phyloP scores from a whole-genome alignment of 1,139 yeast species.

The Yamadazyma taylorii region DNA sequence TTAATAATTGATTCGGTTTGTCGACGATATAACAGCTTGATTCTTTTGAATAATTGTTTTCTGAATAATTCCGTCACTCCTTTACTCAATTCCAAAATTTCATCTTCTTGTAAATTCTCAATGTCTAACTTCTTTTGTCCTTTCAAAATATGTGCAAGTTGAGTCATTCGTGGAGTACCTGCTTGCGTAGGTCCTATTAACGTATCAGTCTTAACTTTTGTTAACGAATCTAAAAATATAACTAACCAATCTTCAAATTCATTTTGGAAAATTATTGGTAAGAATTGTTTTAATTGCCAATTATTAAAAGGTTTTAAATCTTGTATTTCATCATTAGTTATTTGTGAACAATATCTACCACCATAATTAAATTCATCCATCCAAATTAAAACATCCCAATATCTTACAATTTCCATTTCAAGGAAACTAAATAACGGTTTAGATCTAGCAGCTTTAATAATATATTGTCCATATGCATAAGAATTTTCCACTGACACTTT shows the following conservation, averaged over 20 bases:
- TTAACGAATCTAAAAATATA: constrained; percentile 70
- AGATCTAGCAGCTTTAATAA: constrained; percentile 74
- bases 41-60: constrained; percentile 63
- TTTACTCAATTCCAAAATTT: constrained; percentile 31
- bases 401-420: constrained; percentile 70
- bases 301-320: constrained; percentile 58
- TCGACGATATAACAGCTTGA: constrained; percentile 61
- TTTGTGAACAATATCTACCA: constrained; percentile 71
- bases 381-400: constrained; percentile 94
- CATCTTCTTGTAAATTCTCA: constrained; percentile 27
- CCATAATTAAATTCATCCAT: constrained; percentile 90
- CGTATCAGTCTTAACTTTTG: constrained; percentile 52
- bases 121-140: constrained; percentile 41
- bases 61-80: constrained; percentile 55
- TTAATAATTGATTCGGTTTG: constrained; percentile 75
- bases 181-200: constrained; percentile 35
- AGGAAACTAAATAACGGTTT: constrained; percentile 82
- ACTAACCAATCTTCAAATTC: constrained; percentile 90
- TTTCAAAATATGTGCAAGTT: constrained; percentile 54
- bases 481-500: constrained; percentile 84
- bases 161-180: constrained; percentile 65
- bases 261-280: constrained; percentile 72
- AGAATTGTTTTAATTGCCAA: constrained; percentile 79
- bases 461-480: constrained; percentile 89
- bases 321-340: constrained; percentile 57